Evolutionary conservation across 306 rosid genomes (phyloP).

Genomic region (Begonia masoniana): DNA sequence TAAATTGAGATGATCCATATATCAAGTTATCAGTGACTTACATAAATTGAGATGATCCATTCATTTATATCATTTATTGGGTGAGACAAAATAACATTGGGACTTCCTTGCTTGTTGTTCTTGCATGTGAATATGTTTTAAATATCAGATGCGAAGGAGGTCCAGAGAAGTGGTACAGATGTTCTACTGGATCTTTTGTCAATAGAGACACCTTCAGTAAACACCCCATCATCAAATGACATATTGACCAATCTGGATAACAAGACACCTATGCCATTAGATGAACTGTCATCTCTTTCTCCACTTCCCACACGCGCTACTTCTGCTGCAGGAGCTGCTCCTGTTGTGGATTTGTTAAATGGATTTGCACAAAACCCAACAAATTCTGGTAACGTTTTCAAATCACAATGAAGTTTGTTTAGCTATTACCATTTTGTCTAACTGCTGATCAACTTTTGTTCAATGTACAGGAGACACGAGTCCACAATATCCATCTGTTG

Average conservation of each 20-base stretch:
- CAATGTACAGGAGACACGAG: slow-evolving; percentile 54
- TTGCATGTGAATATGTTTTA: too few relatives aligned
- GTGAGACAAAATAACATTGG: too few relatives aligned
- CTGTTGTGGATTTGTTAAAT: slow-evolving; percentile 70
- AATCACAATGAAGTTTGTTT: slow-evolving; percentile 3
- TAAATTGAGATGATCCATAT: too few relatives aligned
- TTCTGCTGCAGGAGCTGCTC: slow-evolving; percentile 41
- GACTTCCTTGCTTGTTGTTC: slow-evolving; percentile 8
- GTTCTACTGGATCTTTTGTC: slow-evolving; percentile 81
- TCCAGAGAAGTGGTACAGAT: slow-evolving; percentile 54
- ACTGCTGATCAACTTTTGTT: slow-evolving; percentile 14
- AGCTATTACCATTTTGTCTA: slow-evolving; percentile 3
- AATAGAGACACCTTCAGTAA: slow-evolving; percentile 38
- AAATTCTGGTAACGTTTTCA: slow-evolving; percentile 27
- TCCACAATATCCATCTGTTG: slow-evolving; percentile 62
- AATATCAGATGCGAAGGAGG: slow-evolving; percentile 37
- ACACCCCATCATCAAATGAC: slow-evolving; percentile 36
- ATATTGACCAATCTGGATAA: slow-evolving; percentile 38
- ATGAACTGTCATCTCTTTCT: slow-evolving; percentile 49
- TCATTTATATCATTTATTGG: too few relatives aligned
- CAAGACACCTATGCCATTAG: slow-evolving; percentile 41
- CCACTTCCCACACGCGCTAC: slow-evolving; percentile 33
- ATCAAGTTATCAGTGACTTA: too few relatives aligned
- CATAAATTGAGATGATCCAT: too few relatives aligned
- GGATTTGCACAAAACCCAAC: slow-evolving; percentile 45